Base-by-base conservation (phyloP, 108 stramenopile genomes). In the Mayamaea pseudoterrestris region DNA sequence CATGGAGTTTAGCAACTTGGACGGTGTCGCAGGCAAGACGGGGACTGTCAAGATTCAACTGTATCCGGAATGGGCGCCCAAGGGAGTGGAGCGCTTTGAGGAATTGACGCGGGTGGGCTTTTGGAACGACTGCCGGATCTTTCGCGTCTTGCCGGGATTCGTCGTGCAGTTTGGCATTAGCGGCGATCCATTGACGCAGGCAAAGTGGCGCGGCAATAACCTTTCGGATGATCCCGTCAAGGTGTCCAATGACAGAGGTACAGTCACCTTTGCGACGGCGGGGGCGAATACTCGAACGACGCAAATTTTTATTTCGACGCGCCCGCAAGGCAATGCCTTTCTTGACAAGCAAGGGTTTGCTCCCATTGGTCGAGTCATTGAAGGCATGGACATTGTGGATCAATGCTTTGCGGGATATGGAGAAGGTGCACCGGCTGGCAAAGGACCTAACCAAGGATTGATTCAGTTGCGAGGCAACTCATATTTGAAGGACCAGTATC, bases 261-360 rank as follows among this genome's bases (percentile, higher is more conserved):
- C 86, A 14, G 63, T 94, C 5, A 81, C 81, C 24, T 96, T 91
- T 68, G 93, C 95, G 1, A 93, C 88, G 3, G 80, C 87, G 9
- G 95, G 95, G 16, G 73, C 80, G 0, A 79, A 91, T 48, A 84
- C 85, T 5, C 69, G 94, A 24, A 93, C 93, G 3, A 88, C 80
- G 1, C 95, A 96, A 55, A 65, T 96, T 29, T 96, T 96, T 56
- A 66, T 96, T 53, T 94, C 83, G 36, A 76, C 67, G 1, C 13
- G 57, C 20, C 32, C 57, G 8, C 22, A 63, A 8, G 66, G 61
- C 53, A 96, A 93, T 63, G 60, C 52, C 23, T 93, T 90, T 44
- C 63, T 96, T 45, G 93, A 96, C 73, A 79, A 74, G 55, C 86
- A 84, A 48, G 95, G 95, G 20, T 96, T 96, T 63, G 59, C 82